Evolutionary conservation across 163 green algal genomes (phyloP).

Genomic region (Scenedesmus sp.): DNA sequence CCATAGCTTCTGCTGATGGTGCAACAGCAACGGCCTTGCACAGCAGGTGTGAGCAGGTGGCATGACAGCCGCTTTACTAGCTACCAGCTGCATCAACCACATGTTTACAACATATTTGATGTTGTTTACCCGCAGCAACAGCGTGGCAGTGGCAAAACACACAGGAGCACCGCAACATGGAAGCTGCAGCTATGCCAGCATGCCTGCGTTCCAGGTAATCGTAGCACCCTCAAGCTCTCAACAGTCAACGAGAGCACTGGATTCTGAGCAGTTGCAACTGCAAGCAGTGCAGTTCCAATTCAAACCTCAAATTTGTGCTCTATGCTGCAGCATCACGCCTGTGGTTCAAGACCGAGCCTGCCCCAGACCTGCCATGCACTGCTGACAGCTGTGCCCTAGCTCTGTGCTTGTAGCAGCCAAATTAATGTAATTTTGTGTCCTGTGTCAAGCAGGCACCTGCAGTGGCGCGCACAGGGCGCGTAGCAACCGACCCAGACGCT

Average conservation of each 20-base stretch:
- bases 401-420: not conserved
- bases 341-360: too few species aligned
- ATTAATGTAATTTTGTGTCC: not conserved
- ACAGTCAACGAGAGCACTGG: too few species aligned
- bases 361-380: too few species aligned
- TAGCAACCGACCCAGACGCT: conserved; percentile 10
- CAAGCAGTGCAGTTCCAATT: not conserved
- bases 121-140: not conserved
- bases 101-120: too few species aligned
- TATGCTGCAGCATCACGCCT: not conserved
- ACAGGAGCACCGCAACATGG: not conserved
- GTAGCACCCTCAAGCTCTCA: too few species aligned
- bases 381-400: too few species aligned
- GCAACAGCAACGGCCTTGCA: not conserved
- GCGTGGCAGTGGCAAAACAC: not conserved
- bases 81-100: not conserved
- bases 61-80: too few species aligned
- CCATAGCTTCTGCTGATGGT: not conserved
- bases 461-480: not conserved
- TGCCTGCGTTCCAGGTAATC: not conserved
- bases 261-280: too few species aligned
- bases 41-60: not conserved
- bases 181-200: not conserved
- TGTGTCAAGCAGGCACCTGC: not conserved
- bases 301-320: not conserved